Percentiles rank a stretch among this genome's conserved stretches.
phyloP scores from a whole-genome alignment of 2,329 filamentous ascomycete species.

The Pyrenochaeta sp. region DNA sequence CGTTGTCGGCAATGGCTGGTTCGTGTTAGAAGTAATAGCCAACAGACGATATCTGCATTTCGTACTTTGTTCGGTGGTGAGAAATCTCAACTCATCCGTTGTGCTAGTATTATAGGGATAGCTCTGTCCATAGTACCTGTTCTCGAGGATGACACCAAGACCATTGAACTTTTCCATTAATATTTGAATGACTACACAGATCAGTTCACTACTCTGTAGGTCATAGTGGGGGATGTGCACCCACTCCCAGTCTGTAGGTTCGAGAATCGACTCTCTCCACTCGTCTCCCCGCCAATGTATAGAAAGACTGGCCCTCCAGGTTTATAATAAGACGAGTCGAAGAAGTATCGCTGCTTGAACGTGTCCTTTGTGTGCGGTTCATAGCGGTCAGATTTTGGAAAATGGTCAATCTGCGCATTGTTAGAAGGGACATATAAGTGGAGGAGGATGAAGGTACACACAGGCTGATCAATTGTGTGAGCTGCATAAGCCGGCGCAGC shows the following conservation, averaged over 20 bases:
- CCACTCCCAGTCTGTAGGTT: slow-evolving; percentile 53
- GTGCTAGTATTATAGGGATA: slow-evolving; percentile 59
- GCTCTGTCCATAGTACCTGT: slow-evolving; percentile 61
- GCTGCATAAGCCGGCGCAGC: slow-evolving; percentile 26
- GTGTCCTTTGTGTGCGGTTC: slow-evolving; percentile 57
- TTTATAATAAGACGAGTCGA: slow-evolving; percentile 63
- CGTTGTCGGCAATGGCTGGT: slow-evolving; percentile 59
- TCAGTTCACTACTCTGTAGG: not conserved
- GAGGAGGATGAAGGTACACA: slow-evolving; percentile 6
- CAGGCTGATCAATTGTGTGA: slow-evolving; percentile 37
- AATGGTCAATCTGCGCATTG: slow-evolving; percentile 55
- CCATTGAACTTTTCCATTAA: slow-evolving; percentile 64
- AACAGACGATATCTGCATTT: not conserved
- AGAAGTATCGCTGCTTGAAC: slow-evolving; percentile 65
- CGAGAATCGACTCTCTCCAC: slow-evolving; percentile 49
- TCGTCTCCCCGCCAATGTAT: slow-evolving; percentile 59
- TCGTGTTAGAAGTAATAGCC: not conserved
- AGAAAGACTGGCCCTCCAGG: slow-evolving; percentile 62
- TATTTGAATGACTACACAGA: slow-evolving; percentile 58
- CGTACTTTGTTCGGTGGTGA: slow-evolving; percentile 60
- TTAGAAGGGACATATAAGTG: not conserved
- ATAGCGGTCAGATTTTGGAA: slow-evolving; percentile 53
- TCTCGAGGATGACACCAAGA: slow-evolving; percentile 63
- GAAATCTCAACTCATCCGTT: slow-evolving; percentile 59
- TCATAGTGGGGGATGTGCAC: not conserved